phyloP scores from a whole-genome alignment of 768 basidiomycete genomes.

The Tylopilus sp. region DNA sequence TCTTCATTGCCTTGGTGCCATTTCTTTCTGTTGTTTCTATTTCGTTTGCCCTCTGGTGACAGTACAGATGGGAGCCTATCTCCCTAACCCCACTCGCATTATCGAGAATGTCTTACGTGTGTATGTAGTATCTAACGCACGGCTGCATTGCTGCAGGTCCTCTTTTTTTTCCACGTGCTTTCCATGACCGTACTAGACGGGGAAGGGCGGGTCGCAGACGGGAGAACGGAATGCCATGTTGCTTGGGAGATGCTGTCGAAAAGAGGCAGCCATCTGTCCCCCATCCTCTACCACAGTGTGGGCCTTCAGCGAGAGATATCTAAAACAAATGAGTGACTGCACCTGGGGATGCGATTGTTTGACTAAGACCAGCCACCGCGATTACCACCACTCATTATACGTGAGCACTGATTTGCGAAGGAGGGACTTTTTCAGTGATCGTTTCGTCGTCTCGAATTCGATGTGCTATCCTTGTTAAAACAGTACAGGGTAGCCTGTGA shows the following conservation, averaged over 20 bases:
- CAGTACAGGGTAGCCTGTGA: no score
- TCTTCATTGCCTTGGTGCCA: constrained; percentile 12
- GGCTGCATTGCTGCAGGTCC: constrained; percentile 7
- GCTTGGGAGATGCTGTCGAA: not conserved
- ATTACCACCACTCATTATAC: no score
- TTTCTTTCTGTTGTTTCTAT: constrained; percentile 16
- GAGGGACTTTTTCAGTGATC: no score
- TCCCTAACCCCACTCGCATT: not conserved
- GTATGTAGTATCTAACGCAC: constrained; percentile 22
- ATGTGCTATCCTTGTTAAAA: no score
- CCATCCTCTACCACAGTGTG: no score
- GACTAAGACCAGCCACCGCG: no score
- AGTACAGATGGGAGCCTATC: constrained; percentile 9
- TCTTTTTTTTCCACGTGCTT: constrained; percentile 11
- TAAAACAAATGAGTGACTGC: not conserved
- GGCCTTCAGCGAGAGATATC: no score
- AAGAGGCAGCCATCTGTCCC: no score
- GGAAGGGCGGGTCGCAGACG: not conserved
- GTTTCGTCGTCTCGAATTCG: no score
- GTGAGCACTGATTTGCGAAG: no score
- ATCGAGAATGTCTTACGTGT: constrained; percentile 14
- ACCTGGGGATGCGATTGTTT: no score
- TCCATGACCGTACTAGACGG: constrained; percentile 13
- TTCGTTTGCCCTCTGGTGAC: constrained; percentile 1
- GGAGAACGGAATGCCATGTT: constrained; percentile 13